Conservation (phyloP, 805 yeast genomes). For the Wickerhamiella kurtzmanii region DNA sequence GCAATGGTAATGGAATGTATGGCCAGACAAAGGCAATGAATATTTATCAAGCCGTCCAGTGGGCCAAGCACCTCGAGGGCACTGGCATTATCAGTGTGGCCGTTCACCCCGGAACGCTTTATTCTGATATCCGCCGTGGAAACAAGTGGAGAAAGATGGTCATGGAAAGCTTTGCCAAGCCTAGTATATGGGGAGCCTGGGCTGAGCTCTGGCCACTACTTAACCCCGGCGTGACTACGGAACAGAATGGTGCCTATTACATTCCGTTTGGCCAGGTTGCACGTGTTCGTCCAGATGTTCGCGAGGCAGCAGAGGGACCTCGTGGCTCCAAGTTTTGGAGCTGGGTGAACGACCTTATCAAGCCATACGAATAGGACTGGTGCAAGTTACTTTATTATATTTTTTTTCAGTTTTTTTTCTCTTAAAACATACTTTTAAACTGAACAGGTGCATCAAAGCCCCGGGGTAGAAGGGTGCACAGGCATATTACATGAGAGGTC, state of each 20-base stretch:
- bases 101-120: slow-evolving; percentile 33
- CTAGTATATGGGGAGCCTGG: slow-evolving; percentile 32
- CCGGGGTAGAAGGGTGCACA: too few relatives aligned
- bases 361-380: not conserved
- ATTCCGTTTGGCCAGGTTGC: slow-evolving; percentile 33
- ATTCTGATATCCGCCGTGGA: slow-evolving; percentile 28
- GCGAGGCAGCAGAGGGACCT: slow-evolving; percentile 25
- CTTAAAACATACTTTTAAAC: too few relatives aligned
- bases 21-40: slow-evolving; percentile 37
- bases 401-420: too few relatives aligned
- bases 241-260: slow-evolving; percentile 28
- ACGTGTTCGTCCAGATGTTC: slow-evolving; percentile 27
- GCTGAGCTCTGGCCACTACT: slow-evolving; percentile 33
- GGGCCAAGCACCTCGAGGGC: slow-evolving; percentile 25
- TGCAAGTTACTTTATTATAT: too few relatives aligned
- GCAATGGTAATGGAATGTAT: slow-evolving; percentile 23
- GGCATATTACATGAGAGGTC: too few relatives aligned
- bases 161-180: slow-evolving; percentile 13
- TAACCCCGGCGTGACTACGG: slow-evolving; percentile 25
- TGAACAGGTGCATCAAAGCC: too few relatives aligned
- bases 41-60: slow-evolving; percentile 28
- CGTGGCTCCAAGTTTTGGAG: slow-evolving; percentile 28
- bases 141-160: slow-evolving; percentile 12
- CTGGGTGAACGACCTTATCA: slow-evolving; percentile 16
- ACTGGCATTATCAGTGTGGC: slow-evolving; percentile 24